Conservation (phyloP, 2,329 filamentous ascomycete species). For the Fusarium euwallaceae region DNA sequence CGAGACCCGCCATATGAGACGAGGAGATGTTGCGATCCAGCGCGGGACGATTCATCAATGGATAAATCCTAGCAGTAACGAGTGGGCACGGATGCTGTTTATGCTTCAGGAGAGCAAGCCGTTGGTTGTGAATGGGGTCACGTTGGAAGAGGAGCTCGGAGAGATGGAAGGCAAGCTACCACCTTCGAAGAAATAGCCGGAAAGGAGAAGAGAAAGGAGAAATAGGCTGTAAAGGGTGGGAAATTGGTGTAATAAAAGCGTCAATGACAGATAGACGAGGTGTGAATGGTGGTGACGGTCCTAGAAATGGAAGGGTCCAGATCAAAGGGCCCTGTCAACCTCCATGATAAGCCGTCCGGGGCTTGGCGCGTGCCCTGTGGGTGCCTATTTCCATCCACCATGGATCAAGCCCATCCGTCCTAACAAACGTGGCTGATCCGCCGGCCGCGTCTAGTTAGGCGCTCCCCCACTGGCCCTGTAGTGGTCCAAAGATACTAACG, state of each 20-base stretch:
- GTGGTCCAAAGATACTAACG: neutral
- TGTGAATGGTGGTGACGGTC: neutral
- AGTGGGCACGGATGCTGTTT: slow-evolving; percentile 61
- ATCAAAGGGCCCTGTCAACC: slow-evolving; percentile 32
- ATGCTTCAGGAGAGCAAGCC: slow-evolving; percentile 48
- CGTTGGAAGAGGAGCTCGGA: slow-evolving; percentile 34
- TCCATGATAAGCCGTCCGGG: slow-evolving; percentile 26
- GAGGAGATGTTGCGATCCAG: slow-evolving; percentile 69
- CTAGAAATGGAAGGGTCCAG: slow-evolving; percentile 23
- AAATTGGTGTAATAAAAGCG: slow-evolving; percentile 8
- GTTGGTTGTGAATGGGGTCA: slow-evolving; percentile 19
- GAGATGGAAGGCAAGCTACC: slow-evolving; percentile 23
- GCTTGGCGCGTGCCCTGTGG: slow-evolving; percentile 22
- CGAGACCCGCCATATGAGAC: slow-evolving; percentile 55
- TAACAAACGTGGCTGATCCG: neutral
- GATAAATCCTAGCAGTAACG: slow-evolving; percentile 59
- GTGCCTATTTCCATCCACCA: neutral
- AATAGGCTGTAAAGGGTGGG: neutral
- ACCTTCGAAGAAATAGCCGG: slow-evolving; percentile 9
- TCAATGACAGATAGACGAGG: slow-evolving; percentile 12
- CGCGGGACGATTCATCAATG: slow-evolving; percentile 69
- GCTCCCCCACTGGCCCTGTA: slow-evolving; percentile 3
- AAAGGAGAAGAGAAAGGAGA: neutral
- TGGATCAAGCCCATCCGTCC: neutral
- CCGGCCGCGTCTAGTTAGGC: neutral